Evolutionary conservation across 2,329 filamentous ascomycete species (phyloP), one percentile per base, ranked within the genome.

Genomic region (Paraphoma chrysanthemicola): DNA sequence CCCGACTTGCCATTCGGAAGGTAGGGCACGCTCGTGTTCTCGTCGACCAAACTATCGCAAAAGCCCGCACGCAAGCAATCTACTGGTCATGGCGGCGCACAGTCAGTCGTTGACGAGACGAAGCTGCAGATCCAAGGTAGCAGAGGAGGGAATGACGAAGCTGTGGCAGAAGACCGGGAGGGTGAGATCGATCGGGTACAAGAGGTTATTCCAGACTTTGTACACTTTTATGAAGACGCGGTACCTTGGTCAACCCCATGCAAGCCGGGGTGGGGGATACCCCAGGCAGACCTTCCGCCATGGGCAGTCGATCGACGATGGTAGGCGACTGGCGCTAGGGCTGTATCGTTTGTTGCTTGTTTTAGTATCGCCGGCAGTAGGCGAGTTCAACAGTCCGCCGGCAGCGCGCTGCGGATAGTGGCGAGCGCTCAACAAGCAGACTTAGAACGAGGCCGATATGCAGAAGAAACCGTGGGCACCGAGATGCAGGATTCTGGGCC

Each of bases 311-410:
- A 62, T 64, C 61, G 61, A 45, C 56, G 53, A 62, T 64, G 48
- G 17, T 57, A 60, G 59, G 58, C 36, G 38, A 9, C 33, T 36
- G 51, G 48, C 43, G 43, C 29, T 46, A 31, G 60, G 53, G 44
- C 44, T 44, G 51, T 57, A 56, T 51, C 58, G 63, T 23, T 56
- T 47, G 59, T 55, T 60, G 57, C 57, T 61, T 66, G 43, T 63
- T 62, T 50, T 61, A 57, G 57, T 48, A 49, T 49, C 56, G 66
- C 61, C 58, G 48, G 53, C 50, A 47, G 62, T 57, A 69, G 68
- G 67, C 64, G 64, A 58, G 59, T 60, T 69, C 67, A 69, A 69
- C 67, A 68, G 56, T 60, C 64, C 60, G 58, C 49, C 63, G 46
- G 43, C 51, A 46, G 51, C 36, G 47, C 48, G 53, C 48, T 54